Evolutionary conservation across 2,329 filamentous ascomycete species (phyloP).

Genomic region (Fusarium tuaranense): DNA sequence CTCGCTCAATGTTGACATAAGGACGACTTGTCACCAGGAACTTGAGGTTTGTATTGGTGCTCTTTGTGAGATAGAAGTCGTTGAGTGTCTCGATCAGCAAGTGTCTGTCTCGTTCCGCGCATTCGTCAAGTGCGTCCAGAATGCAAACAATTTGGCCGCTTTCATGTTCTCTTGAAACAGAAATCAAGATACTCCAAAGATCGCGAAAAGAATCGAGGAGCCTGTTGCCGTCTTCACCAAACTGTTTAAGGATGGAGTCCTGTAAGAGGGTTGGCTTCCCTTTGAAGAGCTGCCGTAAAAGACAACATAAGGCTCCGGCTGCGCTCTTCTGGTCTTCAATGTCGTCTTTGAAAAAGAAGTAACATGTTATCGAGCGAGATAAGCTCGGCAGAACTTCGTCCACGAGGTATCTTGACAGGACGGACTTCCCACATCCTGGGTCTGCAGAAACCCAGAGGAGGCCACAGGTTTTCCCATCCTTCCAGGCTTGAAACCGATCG

Average conservation of each 20-base stretch:
- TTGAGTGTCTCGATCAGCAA: slow-evolving; percentile 28
- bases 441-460: slow-evolving; percentile 52
- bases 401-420: slow-evolving; percentile 52
- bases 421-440: slow-evolving; percentile 59
- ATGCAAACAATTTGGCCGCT: slow-evolving; percentile 43
- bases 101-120: slow-evolving; percentile 5
- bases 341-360: slow-evolving; percentile 62
- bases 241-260: background rate
- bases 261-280: background rate
- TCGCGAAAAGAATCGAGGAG: background rate
- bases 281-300: slow-evolving; percentile 53
- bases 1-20: slow-evolving; percentile 44
- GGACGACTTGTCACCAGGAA: slow-evolving; percentile 53
- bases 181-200: background rate
- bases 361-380: slow-evolving; percentile 45
- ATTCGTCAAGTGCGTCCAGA: background rate
- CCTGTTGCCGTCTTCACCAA: background rate
- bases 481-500: slow-evolving; percentile 11
- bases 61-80: slow-evolving; percentile 1
- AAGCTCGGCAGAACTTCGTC: slow-evolving; percentile 43
- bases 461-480: background rate
- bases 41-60: slow-evolving; percentile 39
- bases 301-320: slow-evolving; percentile 46
- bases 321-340: slow-evolving; percentile 48
- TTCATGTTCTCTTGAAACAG: background rate